Conservation (phyloP, 2,329 filamentous ascomycete genomes). For the Orbilia oligospora region DNA sequence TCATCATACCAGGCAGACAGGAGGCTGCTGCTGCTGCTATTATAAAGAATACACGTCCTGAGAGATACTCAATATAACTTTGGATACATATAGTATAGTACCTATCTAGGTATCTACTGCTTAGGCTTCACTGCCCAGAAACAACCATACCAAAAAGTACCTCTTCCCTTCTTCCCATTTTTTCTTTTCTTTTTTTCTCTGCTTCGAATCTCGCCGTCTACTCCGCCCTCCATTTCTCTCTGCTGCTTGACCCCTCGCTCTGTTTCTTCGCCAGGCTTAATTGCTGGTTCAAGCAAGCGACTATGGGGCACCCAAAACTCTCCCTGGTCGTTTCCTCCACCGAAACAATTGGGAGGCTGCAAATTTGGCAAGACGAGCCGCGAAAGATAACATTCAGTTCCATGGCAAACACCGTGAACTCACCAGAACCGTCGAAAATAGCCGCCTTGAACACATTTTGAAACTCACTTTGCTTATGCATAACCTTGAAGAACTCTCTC, state of each 20-base stretch:
- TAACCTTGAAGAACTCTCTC: slow-evolving; percentile 44
- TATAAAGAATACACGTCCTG: slow-evolving; percentile 26
- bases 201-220: not conserved
- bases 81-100: not conserved
- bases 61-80: slow-evolving; percentile 20
- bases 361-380: slow-evolving; percentile 53
- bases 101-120: too few species aligned
- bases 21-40: slow-evolving; percentile 15
- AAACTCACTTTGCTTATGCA: slow-evolving; percentile 40
- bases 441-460: slow-evolving; percentile 48
- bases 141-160: slow-evolving; percentile 19
- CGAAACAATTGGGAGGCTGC: slow-evolving; percentile 51
- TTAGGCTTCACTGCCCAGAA: slow-evolving; percentile 35
- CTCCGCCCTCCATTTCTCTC: not conserved
- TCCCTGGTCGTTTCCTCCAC: slow-evolving; percentile 50
- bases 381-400: slow-evolving; percentile 26
- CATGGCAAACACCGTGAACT: slow-evolving; percentile 42
- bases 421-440: slow-evolving; percentile 42
- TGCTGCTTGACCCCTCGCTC: not conserved
- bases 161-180: slow-evolving; percentile 15
- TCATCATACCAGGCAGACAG: slow-evolving; percentile 35
- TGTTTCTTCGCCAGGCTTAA: slow-evolving; percentile 36
- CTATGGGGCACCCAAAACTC: slow-evolving; percentile 20
- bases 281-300: slow-evolving; percentile 33
- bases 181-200: not conserved